phyloP scores from a whole-genome alignment of 176 grass and related monocot species.

The Saccharum spontaneum region DNA sequence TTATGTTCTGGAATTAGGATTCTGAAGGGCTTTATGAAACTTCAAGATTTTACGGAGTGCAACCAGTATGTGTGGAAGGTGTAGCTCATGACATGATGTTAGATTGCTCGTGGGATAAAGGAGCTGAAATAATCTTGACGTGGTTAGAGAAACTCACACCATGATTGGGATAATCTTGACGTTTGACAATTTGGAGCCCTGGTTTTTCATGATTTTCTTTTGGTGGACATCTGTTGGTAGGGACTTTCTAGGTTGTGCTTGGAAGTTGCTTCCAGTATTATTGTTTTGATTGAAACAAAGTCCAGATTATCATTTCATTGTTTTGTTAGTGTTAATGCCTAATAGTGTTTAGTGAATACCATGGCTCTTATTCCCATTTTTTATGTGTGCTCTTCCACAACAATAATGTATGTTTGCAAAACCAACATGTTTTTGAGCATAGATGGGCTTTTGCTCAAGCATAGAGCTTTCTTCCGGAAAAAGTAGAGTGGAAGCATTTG shows the following conservation, averaged over 20 bases:
- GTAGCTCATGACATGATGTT: constrained; percentile 95
- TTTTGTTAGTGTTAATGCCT: neutral
- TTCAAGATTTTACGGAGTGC: constrained; percentile 68
- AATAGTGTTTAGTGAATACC: neutral
- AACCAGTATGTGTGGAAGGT: constrained; percentile 58
- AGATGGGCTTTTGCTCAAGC: neutral
- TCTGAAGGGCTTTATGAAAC: constrained; percentile 75
- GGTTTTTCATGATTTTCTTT: neutral
- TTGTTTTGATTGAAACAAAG: neutral
- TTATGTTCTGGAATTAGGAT: constrained; percentile 54
- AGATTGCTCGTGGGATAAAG: constrained; percentile 83
- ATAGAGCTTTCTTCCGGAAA: neutral
- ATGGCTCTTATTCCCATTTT: neutral
- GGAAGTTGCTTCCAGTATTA: neutral
- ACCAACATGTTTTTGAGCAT: neutral
- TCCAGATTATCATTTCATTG: neutral
- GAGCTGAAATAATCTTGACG: constrained; percentile 62
- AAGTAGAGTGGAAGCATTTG: neutral
- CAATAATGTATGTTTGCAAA: neutral
- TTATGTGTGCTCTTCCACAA: neutral
- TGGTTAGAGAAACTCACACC: constrained; percentile 60
- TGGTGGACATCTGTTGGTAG: neutral
- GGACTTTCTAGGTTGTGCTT: neutral
- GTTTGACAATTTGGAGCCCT: neutral
- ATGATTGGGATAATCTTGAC: neutral